Evolutionary conservation across 345 rosid species (phyloP), one percentile per base, ranked within the genome.

Genomic region (Eucalyptus shirleyi): DNA sequence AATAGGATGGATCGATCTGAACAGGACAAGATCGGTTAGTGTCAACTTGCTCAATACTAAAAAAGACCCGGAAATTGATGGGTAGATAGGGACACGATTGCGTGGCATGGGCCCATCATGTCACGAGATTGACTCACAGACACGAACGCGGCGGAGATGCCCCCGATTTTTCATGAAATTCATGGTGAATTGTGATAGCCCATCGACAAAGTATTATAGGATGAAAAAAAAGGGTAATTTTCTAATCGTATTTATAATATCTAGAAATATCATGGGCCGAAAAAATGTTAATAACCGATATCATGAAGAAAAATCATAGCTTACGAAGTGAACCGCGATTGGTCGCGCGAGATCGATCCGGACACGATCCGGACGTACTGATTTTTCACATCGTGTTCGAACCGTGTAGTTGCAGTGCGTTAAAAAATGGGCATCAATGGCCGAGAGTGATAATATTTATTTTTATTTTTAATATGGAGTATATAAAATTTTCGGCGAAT

Each of bases 121-220:
- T 8, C 44, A 17, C 1, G 7, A 18, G 15, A 62, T 1, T 4
- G 34, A 28, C n/a, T 2, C 18, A 17, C 2, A 0, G 42, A 12
- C 12, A 3, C 7, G 13, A 18, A 69, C 24, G 13, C 1, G 6
- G 44, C 13, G 5, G 12, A 32, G 3, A 9, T 67, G 1, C 4
- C 6, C 6, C 34, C 6, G 5, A 8, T 5, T 34, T 72, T 18
- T 72, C 82, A 18, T 19, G 26, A 19, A 34, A 34, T 72, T 18
- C 14, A 9, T 18, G 3, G 6, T 42, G 23, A 37, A 34, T 72
- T 19, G 82, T 7, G 1, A 17, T 19, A 5, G 7, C 6, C 14
- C 4, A 32, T 69, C 2, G 42, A 8, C 23, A 32, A 17, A 9
- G 1, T 9, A 67, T 17, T 7, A 37, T 10, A 6, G 6, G 45